Evolutionary conservation across 2,329 filamentous ascomycete genomes (phyloP).

Genomic region (Huntiella moniliformis): DNA sequence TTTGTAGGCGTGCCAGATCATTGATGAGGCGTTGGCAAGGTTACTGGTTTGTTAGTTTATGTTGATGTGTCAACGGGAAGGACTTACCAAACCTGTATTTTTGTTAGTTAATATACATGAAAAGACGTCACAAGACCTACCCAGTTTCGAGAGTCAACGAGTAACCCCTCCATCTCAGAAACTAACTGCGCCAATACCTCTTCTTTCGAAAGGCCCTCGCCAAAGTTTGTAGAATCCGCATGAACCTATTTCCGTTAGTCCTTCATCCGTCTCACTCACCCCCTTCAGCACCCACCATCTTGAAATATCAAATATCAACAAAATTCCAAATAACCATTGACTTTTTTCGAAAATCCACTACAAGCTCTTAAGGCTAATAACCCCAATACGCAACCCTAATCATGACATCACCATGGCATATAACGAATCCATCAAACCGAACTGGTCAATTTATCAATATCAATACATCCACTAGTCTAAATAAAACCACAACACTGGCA

Average conservation of each 20-base stretch:
- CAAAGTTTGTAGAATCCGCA: constrained; percentile 62
- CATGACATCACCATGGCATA: too few relatives aligned
- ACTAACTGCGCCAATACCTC: constrained; percentile 59
- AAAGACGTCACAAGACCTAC: constrained; percentile 25
- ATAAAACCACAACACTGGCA: too few relatives aligned
- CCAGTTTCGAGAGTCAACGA: constrained; percentile 63
- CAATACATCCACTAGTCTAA: too few relatives aligned
- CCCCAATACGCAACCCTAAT: too few relatives aligned
- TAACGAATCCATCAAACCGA: too few relatives aligned
- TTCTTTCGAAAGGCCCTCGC: constrained; percentile 44
- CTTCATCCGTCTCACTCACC: not conserved
- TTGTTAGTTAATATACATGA: not conserved
- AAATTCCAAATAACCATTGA: not conserved
- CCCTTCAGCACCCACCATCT: not conserved
- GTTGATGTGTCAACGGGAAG: not conserved
- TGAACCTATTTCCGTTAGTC: constrained; percentile 37
- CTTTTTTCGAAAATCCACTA: too few relatives aligned
- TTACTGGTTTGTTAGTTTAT: constrained; percentile 32
- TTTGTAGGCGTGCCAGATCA: constrained; percentile 65
- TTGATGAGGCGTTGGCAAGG: constrained; percentile 53
- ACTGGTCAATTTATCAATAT: too few relatives aligned
- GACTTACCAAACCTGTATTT: constrained; percentile 9
- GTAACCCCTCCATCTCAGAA: constrained; percentile 48
- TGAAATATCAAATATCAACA: not conserved
- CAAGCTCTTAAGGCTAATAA: too few relatives aligned